phyloP scores from a whole-genome alignment of 768 basidiomycete genomes.

The Collybiopsis confluens region DNA sequence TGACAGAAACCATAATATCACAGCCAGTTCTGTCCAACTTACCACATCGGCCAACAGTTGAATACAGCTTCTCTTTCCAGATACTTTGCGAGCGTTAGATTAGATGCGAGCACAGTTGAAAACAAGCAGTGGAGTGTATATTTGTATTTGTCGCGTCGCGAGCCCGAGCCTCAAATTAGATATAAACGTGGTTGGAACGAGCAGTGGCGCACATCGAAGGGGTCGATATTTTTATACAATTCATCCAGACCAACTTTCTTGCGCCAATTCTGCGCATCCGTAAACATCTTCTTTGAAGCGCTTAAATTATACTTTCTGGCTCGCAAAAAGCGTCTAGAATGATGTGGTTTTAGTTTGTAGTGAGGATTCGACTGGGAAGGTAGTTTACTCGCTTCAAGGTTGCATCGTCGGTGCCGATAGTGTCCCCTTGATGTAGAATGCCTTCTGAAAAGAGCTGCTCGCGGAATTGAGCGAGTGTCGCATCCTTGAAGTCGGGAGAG shows the following conservation, averaged over 20 bases:
- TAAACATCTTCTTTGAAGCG: conserved; percentile 61
- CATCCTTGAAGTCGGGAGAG: conserved; percentile 9
- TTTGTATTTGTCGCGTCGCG: no score
- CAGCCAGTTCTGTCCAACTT: not conserved
- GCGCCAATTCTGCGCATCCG: conserved; percentile 66
- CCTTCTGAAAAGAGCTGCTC: conserved; percentile 46
- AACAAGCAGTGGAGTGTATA: conserved; percentile 39
- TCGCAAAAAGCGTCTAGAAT: conserved; percentile 64
- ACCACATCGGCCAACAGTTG: conserved; percentile 72
- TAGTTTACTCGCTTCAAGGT: conserved; percentile 63
- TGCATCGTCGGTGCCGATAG: conserved; percentile 55
- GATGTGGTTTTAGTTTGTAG: not conserved
- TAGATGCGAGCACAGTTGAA: not conserved
- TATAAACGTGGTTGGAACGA: not conserved
- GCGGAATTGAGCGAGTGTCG: conserved; percentile 47
- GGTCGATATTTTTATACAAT: conserved; percentile 34
- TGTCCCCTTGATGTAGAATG: conserved; percentile 55
- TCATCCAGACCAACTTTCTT: conserved; percentile 37
- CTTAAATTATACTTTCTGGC: conserved; percentile 62
- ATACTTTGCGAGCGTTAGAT: conserved; percentile 37
- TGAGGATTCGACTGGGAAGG: no score
- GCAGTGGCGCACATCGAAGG: conserved; percentile 44
- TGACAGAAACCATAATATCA: not conserved
- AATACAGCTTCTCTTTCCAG: conserved; percentile 67
- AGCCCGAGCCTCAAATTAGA: not conserved